Percentiles rank a stretch among this genome's conserved stretches.
phyloP scores from a whole-genome alignment of 108 stramenopile genomes.

The Skeletonema costatum region DNA sequence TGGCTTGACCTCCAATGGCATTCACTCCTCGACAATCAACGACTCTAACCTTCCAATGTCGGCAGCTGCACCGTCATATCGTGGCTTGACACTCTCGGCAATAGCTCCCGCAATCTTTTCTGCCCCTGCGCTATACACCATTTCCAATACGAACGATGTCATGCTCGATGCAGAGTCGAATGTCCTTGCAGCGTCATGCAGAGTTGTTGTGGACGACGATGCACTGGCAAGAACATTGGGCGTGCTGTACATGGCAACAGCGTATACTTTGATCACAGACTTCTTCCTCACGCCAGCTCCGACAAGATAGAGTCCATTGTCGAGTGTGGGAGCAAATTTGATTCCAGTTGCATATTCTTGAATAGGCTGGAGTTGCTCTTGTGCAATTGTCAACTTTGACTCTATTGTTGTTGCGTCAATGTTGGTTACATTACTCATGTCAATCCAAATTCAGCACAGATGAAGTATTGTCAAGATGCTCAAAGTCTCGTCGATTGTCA shows the following conservation, averaged over 20 bases:
- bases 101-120: slow-evolving; percentile 86
- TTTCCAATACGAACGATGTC: slow-evolving; percentile 64
- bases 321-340: slow-evolving; percentile 5
- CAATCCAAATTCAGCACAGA: not conserved
- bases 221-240: slow-evolving; percentile 46
- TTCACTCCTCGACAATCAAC: slow-evolving; percentile 23
- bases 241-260: slow-evolving; percentile 79
- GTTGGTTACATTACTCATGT: not conserved
- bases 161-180: slow-evolving; percentile 8
- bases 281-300: slow-evolving; percentile 82
- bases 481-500: not conserved
- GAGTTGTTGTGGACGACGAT: slow-evolving; percentile 39
- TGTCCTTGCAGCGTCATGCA: slow-evolving; percentile 55
- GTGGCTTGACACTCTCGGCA: slow-evolving; percentile 77
- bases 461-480: not conserved
- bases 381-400: not conserved
- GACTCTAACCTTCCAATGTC: slow-evolving; percentile 41
- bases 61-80: slow-evolving; percentile 32
- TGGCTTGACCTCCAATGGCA: slow-evolving; percentile 64
- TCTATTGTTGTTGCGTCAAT: not conserved
- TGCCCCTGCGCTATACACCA: slow-evolving; percentile 87
- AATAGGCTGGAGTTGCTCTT: not conserved
- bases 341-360: not conserved
- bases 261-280: slow-evolving; percentile 83
- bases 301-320: not conserved